Conservation (phyloP, 805 yeast species). For the Sugiyamaella valdiviana region DNA sequence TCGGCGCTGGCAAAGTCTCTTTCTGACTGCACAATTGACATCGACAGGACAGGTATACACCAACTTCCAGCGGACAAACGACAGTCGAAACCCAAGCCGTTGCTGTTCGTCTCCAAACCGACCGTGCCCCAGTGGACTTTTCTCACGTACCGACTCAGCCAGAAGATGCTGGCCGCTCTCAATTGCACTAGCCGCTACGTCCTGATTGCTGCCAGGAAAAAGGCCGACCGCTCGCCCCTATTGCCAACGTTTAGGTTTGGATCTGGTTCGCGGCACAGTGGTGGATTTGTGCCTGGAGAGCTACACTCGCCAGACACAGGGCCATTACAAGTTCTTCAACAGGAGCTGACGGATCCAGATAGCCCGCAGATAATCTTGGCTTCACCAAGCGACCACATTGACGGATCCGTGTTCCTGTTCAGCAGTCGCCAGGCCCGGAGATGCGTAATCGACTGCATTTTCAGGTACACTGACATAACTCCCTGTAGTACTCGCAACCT, state of each 20-base stretch:
- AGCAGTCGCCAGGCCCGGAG: slow-evolving; percentile 2
- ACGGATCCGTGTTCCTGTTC: slow-evolving; percentile 3
- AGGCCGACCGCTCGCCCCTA: background rate
- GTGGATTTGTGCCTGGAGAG: background rate
- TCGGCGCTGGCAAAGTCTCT: background rate
- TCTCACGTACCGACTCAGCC: background rate
- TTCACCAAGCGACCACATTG: slow-evolving; percentile 2
- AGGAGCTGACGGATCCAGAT: background rate
- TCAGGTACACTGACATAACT: background rate
- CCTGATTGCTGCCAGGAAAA: background rate
- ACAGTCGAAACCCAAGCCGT: background rate
- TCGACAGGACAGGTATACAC: background rate
- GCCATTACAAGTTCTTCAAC: background rate
- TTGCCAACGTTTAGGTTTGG: background rate
- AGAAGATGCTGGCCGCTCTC: background rate
- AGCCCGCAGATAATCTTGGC: background rate
- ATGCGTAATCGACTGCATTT: background rate
- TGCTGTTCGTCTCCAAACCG: background rate
- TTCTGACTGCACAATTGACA: background rate
- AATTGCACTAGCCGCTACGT: background rate
- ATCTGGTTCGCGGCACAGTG: background rate
- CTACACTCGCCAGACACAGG: background rate
- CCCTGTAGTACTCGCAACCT: background rate
- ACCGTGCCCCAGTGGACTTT: background rate
- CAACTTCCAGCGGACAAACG: background rate